Conservation (phyloP, 2,329 filamentous ascomycete genomes). For the Metarhizium sp. region DNA sequence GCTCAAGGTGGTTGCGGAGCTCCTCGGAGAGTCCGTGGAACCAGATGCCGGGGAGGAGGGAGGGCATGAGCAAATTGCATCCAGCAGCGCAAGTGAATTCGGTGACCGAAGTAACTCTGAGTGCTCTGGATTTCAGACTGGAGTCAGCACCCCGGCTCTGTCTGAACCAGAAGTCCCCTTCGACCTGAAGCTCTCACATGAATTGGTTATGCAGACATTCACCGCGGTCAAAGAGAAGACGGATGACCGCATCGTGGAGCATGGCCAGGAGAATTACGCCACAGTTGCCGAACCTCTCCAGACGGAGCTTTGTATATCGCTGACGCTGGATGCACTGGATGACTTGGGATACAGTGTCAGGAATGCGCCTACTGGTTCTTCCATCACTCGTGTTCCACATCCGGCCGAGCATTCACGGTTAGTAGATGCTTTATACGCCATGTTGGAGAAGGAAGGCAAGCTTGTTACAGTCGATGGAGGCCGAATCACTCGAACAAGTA, state of each 20-base stretch:
- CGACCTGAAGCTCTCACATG: background rate
- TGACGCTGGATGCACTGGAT: conserved; percentile 2
- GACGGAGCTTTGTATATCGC: background rate
- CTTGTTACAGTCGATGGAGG: conserved; percentile 4
- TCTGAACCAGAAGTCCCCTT: background rate
- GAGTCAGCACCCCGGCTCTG: background rate
- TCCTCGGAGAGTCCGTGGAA: background rate
- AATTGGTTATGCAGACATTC: background rate
- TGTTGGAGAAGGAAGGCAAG: conserved; percentile 4
- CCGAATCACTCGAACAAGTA: conserved; percentile 5
- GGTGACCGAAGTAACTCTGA: background rate
- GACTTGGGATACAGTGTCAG: background rate
- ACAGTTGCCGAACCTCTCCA: background rate
- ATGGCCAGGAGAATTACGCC: background rate
- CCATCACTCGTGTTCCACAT: background rate
- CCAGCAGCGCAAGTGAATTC: background rate
- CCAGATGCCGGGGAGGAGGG: background rate
- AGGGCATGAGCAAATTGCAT: background rate
- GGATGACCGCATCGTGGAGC: background rate
- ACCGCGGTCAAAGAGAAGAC: background rate
- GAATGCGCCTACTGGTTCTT: background rate
- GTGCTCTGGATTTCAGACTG: background rate
- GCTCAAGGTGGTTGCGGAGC: background rate
- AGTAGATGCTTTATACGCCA: conserved; percentile 2
- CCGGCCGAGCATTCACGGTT: background rate